Conservation (phyloP, 495 filamentous ascomycete genomes). For the Penicillium bialowiezense region DNA sequence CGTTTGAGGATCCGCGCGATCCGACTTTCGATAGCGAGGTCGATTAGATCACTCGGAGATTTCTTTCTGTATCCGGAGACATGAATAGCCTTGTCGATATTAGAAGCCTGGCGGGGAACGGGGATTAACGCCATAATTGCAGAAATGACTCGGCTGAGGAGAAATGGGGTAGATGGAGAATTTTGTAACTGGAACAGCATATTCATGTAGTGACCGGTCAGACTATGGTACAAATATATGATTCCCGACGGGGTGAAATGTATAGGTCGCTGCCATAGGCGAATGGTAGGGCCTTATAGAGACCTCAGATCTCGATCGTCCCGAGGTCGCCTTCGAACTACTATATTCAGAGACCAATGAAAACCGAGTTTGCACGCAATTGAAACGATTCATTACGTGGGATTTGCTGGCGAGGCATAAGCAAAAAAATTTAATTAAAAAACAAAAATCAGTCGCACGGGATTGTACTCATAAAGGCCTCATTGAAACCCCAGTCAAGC, state of each 20-base stretch:
- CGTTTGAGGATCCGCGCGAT: constrained; percentile 5
- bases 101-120: neutral
- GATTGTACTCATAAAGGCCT: neutral
- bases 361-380: constrained; percentile 2
- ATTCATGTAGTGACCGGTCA: neutral
- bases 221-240: constrained; percentile 1
- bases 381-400: constrained; percentile 8
- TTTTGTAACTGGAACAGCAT: constrained; percentile 7
- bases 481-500: neutral
- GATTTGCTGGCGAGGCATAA: constrained; percentile 2
- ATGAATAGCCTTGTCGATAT: neutral
- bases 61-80: neutral
- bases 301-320: neutral
- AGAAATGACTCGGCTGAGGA: constrained; percentile 5
- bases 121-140: constrained; percentile 6
- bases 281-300: neutral
- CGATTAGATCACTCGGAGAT: constrained; percentile 6
- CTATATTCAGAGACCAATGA: neutral
- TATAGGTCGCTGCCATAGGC: neutral
- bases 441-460: constrained; percentile 1
- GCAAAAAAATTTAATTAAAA: too few species aligned
- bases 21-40: constrained; percentile 15
- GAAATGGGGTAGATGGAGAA: neutral
- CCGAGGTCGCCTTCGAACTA: neutral
- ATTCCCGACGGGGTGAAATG: neutral